These are phyloP conservation scores for Schizosaccharomyces octosporus DNA, from an alignment of 805 yeast genomes.

Conservation along the genomic window DNA sequence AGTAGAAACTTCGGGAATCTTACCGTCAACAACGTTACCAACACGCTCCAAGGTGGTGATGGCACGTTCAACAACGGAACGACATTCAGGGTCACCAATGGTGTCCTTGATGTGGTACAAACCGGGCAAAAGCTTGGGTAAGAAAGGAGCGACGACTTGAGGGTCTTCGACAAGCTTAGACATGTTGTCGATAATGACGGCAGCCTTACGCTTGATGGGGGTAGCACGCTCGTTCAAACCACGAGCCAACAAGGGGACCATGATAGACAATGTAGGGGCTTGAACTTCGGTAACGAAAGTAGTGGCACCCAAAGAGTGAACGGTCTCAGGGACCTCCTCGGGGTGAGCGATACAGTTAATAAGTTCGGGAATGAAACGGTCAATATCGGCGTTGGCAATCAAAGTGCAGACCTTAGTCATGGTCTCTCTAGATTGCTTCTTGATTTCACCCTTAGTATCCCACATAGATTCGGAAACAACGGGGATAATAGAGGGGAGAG, in stretches of 20 bases:
- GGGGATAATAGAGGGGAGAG: constrained; percentile 99
- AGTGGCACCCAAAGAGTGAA: constrained; percentile 96
- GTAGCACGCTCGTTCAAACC: constrained; percentile 99
- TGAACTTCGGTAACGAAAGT: constrained; percentile 98
- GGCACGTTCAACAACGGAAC: constrained; percentile 94
- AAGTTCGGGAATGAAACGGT: constrained; percentile 93
- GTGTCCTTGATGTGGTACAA: constrained; percentile 78
- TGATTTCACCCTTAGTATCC: constrained; percentile 98
- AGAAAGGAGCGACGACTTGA: constrained; percentile 98
- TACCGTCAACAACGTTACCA: constrained; percentile 81
- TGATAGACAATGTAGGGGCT: constrained; percentile 95
- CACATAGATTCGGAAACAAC: constrained; percentile 97
- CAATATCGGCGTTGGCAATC: constrained; percentile 98
- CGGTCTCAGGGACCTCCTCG: constrained; percentile 94
- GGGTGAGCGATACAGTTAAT: constrained; percentile 93
- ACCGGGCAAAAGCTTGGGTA: constrained; percentile 86
- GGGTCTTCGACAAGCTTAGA: constrained; percentile 99
- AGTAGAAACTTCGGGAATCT: constrained; percentile 87
- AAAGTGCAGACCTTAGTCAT: constrained; percentile 92
- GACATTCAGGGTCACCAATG: constrained; percentile 99
- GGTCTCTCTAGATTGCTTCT: constrained; percentile 85
- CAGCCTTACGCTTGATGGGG: constrained; percentile 97
- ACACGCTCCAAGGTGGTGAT: constrained; percentile 94
- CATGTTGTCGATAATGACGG: constrained; percentile 99
- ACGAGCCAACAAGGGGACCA: constrained; percentile 96